Evolutionary conservation across 495 filamentous ascomycete genomes (phyloP), one percentile per base, ranked within the genome.

Genomic region (Lophium mytilinum): DNA sequence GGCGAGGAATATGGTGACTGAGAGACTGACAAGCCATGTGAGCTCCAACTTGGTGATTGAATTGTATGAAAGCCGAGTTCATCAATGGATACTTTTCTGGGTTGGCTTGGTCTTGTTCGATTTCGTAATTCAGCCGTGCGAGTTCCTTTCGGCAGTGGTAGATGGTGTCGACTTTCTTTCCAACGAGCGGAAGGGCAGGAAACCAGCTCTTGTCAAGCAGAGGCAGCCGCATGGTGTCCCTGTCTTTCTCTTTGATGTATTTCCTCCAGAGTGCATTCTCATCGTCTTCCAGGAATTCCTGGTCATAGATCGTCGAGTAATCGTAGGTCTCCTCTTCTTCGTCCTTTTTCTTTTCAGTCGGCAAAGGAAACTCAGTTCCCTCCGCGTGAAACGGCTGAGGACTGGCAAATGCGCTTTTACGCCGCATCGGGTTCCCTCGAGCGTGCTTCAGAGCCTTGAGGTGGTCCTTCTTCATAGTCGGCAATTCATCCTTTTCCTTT

Each of bases 1-100:
- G 85, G 64, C 91, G 89, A 1, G 94, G 94, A 6, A 93, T 69
- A 65, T 98, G 93, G 64, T 97, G 92, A 42, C 83, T 90, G 58
- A 95, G 82, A 21, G 89, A 79, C 70, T 98, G 93, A 69, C 89
- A 95, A 56, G 92, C 92, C 93, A 98, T 97, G 65, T 98, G 93
- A 1, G 93, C 93, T 8, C 91, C 90, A 5, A 96, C 89, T 71
- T 98, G 93, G 65, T 96, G 88, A 63, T 97, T 96, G 78, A 98
- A 98, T 69, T 98, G 93, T 53, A 98, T 90, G 65, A 98, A 98
- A 12, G 93, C 93, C 11, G 94, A 95, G 64, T 90, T 96, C 92
- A 98, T 95, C 52, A 92, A 74, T 1, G 93, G 94, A 58, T 87
- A 98, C 33, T 83, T 83, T 62, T 96, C 92, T 0, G 87, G 88